Evolutionary conservation across 805 yeast genomes (phyloP), one percentile per base, ranked within the genome.

Genomic region (Candida caryicola): DNA sequence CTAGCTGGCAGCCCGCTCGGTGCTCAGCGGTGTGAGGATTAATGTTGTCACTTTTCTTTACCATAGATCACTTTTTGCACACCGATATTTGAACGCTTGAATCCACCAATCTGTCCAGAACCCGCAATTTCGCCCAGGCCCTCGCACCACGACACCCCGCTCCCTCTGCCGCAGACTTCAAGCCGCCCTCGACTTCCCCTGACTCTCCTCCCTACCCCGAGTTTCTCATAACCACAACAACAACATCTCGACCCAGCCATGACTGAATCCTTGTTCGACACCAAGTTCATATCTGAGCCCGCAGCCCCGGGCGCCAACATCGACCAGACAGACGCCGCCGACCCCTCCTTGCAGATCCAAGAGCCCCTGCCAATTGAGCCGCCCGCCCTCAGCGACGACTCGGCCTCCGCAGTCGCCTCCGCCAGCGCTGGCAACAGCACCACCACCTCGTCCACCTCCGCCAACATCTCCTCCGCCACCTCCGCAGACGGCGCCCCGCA

Each of bases 221-320:
- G n/a, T 6, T 15, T 7, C 25, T 13, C 17, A 4, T 21, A 12
- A 10, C n/a, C 27, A 14, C 25, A n/a, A n/a, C n/a, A n/a, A n/a
- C n/a, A n/a, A n/a, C n/a, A n/a, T n/a, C n/a, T n/a, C n/a, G n/a
- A n/a, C n/a, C n/a, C 13, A 29, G 25, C 8, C 28, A 59, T 59
- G 64, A 59, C 63, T 27, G 64, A 61, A 48, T 58, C 64, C 16
- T 50, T 59, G 37, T 62, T 63, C 37, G 67, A 63, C 40, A 62
- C 64, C 23, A 59, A 57, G 32, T 60, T 59, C 43, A 50, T 57
- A 23, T 36, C 55, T 13, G 52, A 49, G 13, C 37, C 36, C 8
- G 27, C 36, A 14, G 34, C 29, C 23, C 29, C 23, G 7, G 12
- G 16, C 12, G 33, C 18, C 31, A 25, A 29, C 23, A 28, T 25